Conservation (phyloP, 2,329 filamentous ascomycete species). For the Penicillium occitanis region DNA sequence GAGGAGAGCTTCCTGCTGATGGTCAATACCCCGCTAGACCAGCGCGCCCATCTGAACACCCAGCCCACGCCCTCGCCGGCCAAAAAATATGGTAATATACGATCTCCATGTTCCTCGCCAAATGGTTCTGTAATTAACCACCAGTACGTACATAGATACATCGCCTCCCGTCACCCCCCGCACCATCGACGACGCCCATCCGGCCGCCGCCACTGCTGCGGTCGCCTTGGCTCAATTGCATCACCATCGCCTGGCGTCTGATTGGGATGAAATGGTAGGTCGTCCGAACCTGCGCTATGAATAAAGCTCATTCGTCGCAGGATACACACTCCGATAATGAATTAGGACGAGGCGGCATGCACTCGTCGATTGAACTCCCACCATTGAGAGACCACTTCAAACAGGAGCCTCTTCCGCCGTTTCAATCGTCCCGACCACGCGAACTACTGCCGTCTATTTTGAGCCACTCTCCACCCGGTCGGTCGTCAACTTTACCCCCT, state of each 20-base stretch:
- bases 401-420: conserved; percentile 69
- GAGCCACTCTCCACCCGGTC: conserved; percentile 73
- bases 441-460: conserved; percentile 82
- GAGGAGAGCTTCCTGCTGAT: conserved; percentile 97
- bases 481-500: conserved; percentile 84
- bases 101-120: conserved; percentile 30
- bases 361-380: conserved; percentile 68
- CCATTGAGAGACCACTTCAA: conserved; percentile 67
- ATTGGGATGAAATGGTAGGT: conserved; percentile 77
- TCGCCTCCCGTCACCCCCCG: conserved; percentile 69
- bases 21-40: conserved; percentile 84
- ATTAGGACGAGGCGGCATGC: conserved; percentile 61
- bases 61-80: conserved; percentile 36
- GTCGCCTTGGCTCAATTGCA: conserved; percentile 84
- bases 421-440: conserved; percentile 62
- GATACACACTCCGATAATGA: conserved; percentile 73
- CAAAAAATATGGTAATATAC: conserved; percentile 35
- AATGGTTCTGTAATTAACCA: conserved; percentile 29
- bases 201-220: conserved; percentile 72
- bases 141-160: conserved; percentile 56
- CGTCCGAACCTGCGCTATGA: conserved; percentile 8
- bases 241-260: conserved; percentile 71
- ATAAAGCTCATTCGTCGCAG: conserved; percentile 40
- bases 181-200: conserved; percentile 67
- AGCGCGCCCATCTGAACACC: conserved; percentile 59